These are phyloP conservation scores for Saccharomyces hybrid DNA, from an alignment of 1,139 yeast species.

Conservation along the genomic window DNA sequence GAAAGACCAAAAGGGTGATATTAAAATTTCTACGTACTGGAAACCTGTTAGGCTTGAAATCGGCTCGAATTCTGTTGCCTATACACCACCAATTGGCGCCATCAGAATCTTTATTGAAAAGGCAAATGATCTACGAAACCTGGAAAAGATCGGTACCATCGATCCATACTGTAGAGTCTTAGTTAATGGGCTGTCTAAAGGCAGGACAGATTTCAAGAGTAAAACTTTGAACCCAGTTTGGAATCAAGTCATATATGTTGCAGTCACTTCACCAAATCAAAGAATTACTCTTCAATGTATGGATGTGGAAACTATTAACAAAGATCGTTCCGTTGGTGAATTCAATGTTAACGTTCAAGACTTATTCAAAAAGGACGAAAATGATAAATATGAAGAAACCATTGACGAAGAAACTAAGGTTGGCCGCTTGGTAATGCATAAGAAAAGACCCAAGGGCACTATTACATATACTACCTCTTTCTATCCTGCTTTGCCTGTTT, in stretches of 20 bases:
- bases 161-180: slow-evolving; percentile 86
- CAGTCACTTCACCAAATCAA: slow-evolving; percentile 76
- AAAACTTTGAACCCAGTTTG: slow-evolving; percentile 74
- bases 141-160: slow-evolving; percentile 82
- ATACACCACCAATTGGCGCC: slow-evolving; percentile 90
- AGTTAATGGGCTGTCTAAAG: slow-evolving; percentile 68
- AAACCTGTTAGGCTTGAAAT: slow-evolving; percentile 72
- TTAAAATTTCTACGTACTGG: slow-evolving; percentile 67
- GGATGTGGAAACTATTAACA: slow-evolving; percentile 74
- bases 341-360: slow-evolving; percentile 63
- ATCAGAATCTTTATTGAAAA: slow-evolving; percentile 64
- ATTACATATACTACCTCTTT: slow-evolving; percentile 68
- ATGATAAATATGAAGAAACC: slow-evolving; percentile 53
- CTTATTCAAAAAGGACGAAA: slow-evolving; percentile 56
- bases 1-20: slow-evolving; percentile 58
- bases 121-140: slow-evolving; percentile 70
- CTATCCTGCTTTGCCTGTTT: slow-evolving; percentile 72
- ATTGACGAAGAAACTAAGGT: slow-evolving; percentile 50
- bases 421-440: slow-evolving; percentile 50
- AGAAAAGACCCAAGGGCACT: slow-evolving; percentile 73
- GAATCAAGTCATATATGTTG: slow-evolving; percentile 75
- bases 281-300: slow-evolving; percentile 77
- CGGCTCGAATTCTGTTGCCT: slow-evolving; percentile 65
- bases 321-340: slow-evolving; percentile 82
- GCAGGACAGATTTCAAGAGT: slow-evolving; percentile 66